Evolutionary conservation across 2,329 filamentous ascomycete species (phyloP).

Genomic region (Chaetomium sp.): DNA sequence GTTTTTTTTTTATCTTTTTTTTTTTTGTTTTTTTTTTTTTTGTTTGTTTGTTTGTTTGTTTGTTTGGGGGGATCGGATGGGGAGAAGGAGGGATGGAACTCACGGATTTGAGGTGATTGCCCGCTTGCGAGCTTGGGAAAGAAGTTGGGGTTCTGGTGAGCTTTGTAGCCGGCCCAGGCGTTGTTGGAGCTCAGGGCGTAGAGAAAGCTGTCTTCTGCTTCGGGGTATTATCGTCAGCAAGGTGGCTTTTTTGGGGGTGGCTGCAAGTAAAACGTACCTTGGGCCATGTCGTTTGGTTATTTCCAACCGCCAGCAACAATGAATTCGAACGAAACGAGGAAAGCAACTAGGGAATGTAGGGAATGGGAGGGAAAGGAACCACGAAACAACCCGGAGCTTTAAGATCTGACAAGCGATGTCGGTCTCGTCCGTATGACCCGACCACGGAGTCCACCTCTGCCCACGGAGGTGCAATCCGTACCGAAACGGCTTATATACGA

Average conservation of each 20-base stretch:
- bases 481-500: constrained; percentile 10
- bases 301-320: background rate
- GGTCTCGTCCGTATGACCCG: background rate
- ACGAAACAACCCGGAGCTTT: background rate
- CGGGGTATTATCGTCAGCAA: background rate
- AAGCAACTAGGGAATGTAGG: background rate
- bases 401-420: background rate
- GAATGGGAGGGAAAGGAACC: background rate
- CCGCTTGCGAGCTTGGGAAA: constrained; percentile 68
- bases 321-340: background rate
- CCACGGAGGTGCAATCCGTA: constrained; percentile 1
- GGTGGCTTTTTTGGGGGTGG: background rate
- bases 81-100: constrained; percentile 35
- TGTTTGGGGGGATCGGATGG: background rate
- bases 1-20: too few relatives aligned
- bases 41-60: background rate
- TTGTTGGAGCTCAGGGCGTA: constrained; percentile 69
- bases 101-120: constrained; percentile 65
- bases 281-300: constrained; percentile 15
- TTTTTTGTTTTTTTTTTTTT: background rate
- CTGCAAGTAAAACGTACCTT: background rate
- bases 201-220: constrained; percentile 58
- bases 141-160: constrained; percentile 68
- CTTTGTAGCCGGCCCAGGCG: constrained; percentile 68
- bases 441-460: background rate